Percentiles rank a stretch among this genome's conserved stretches.
Evolutionary conservation across 441 rosid genomes (phyloP).

Genomic region (Aquilaria agallochum): DNA sequence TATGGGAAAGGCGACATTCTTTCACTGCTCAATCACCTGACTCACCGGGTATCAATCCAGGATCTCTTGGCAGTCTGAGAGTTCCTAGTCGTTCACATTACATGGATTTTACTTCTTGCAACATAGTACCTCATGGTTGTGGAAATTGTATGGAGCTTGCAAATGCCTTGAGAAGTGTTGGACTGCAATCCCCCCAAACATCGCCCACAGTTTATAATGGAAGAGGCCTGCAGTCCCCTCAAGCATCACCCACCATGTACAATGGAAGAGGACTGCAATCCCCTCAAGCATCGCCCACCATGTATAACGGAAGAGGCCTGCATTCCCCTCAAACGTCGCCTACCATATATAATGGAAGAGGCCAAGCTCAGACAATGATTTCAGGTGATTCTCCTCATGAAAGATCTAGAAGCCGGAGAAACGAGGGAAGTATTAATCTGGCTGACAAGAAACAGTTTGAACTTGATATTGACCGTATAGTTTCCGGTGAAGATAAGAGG

Average conservation of each 20-base stretch:
- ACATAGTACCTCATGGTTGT: conserved; percentile 31
- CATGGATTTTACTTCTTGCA: conserved; percentile 36
- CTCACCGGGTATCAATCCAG: conserved; percentile 43
- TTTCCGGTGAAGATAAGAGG: conserved; percentile 55
- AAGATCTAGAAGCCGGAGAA: conserved; percentile 53
- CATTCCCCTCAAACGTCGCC: conserved; percentile 48
- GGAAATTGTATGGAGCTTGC: conserved; percentile 38
- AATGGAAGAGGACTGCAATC: conserved; percentile 43
- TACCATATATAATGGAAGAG: conserved; percentile 34
- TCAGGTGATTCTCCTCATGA: conserved; percentile 48
- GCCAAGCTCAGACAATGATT: conserved; percentile 32
- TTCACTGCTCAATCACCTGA: conserved; percentile 47
- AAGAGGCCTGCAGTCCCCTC: conserved; percentile 46
- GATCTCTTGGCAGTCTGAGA: conserved; percentile 49
- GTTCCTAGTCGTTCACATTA: conserved; percentile 37
- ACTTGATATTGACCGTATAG: conserved; percentile 57
- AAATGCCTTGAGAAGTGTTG: conserved; percentile 27
- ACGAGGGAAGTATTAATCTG: conserved; percentile 46
- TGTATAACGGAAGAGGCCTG: conserved; percentile 36
- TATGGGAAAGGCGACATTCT: conserved; percentile 51
- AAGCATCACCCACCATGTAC: conserved; percentile 36
- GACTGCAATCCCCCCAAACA: conserved; percentile 47
- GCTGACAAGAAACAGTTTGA: conserved; percentile 66
- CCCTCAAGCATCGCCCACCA: conserved; percentile 41
- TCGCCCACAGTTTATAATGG: conserved; percentile 36